Evolutionary conservation across 495 filamentous ascomycete genomes (phyloP).

Genomic region (Immersiella caudata): DNA sequence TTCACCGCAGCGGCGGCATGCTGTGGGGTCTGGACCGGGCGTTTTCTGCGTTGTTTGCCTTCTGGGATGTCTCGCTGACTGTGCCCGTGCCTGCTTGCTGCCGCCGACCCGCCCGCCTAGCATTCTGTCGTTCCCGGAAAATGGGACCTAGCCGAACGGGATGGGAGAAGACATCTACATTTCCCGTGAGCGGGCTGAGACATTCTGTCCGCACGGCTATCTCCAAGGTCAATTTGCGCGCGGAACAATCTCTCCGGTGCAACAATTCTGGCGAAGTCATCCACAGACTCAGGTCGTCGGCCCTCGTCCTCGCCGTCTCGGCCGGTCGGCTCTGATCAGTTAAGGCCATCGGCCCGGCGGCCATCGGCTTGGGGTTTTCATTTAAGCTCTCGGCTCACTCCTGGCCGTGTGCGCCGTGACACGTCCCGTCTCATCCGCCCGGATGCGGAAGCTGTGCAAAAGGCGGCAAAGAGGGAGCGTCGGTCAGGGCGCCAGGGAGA

Average conservation of each 20-base stretch:
- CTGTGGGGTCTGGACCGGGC: background rate
- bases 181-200: background rate
- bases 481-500: background rate
- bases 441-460: background rate
- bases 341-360: conserved; percentile 5
- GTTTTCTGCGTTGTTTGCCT: conserved; percentile 1
- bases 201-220: background rate
- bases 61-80: background rate
- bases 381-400: background rate
- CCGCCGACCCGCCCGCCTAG: background rate
- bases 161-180: background rate
- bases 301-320: background rate
- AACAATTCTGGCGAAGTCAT: background rate
- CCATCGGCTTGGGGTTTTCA: background rate
- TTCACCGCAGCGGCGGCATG: background rate
- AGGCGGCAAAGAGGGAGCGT: background rate
- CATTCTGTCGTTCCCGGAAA: background rate
- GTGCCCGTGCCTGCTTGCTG: too few species aligned
- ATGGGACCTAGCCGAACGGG: background rate
- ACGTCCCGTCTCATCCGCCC: background rate
- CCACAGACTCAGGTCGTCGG: background rate
- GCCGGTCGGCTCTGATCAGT: background rate
- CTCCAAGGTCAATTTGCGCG: background rate
- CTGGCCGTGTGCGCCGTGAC: background rate
- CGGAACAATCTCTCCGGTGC: background rate